These are phyloP conservation scores for Ichthyophthirius multifiliis DNA, from an alignment of 169 alveolate species.

Conservation along the genomic window DNA sequence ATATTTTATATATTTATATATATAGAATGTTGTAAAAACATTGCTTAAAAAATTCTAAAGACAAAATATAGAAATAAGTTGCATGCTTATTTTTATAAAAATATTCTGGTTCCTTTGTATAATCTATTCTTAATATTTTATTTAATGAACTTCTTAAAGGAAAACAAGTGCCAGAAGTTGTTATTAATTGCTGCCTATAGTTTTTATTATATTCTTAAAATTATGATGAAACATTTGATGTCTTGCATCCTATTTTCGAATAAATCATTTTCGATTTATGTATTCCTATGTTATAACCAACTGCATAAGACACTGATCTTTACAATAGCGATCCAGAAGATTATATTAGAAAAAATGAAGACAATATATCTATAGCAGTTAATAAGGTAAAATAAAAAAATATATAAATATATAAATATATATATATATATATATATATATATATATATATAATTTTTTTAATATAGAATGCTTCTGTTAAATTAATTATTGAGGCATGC, in stretches of 20 bases:
- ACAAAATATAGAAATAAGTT: not conserved
- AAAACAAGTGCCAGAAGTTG: not conserved
- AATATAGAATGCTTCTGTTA: not conserved
- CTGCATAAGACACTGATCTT: not conserved
- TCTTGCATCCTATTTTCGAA: not conserved
- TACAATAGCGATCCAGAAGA: not conserved
- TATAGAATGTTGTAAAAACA: not conserved
- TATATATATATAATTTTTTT: not conserved
- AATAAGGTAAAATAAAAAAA: not conserved
- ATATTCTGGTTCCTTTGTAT: not conserved
- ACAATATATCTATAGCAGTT: not conserved
- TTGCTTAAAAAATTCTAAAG: not conserved
- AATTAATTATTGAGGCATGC: not conserved
- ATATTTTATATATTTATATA: not conserved
- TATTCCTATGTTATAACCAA: not conserved
- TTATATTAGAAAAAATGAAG: slow-evolving; percentile 2
- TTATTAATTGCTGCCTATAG: not conserved
- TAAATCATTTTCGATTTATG: not conserved
- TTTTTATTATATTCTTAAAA: not conserved
- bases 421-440: not conserved
- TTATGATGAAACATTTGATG: not conserved
- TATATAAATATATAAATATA: not conserved
- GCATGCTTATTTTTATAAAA: not conserved
- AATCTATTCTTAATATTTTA: not conserved
- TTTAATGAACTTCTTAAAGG: not conserved